phyloP scores from a whole-genome alignment of 345 rosid species.

The Hevea brasiliensis region DNA sequence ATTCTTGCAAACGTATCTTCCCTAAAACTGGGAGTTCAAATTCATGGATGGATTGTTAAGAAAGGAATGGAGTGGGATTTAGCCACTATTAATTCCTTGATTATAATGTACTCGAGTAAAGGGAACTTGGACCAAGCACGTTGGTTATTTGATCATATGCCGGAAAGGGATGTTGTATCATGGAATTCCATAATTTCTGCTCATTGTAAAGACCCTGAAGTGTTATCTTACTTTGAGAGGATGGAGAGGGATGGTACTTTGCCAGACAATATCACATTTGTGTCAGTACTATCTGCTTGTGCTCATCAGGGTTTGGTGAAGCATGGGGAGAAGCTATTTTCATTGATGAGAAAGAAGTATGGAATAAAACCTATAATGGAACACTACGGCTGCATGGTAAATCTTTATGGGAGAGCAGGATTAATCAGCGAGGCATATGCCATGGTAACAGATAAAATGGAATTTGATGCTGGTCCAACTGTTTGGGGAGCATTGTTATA shows the following conservation, averaged over 20 bases:
- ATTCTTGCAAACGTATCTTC: slow-evolving; percentile 49
- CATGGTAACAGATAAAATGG: slow-evolving; percentile 55
- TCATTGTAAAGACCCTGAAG: slow-evolving; percentile 49
- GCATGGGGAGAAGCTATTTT: slow-evolving; percentile 64
- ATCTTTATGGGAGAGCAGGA: slow-evolving; percentile 79
- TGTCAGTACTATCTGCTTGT: slow-evolving; percentile 66
- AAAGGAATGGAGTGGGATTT: slow-evolving; percentile 57
- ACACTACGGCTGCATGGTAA: slow-evolving; percentile 82
- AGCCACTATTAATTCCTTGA: slow-evolving; percentile 64
- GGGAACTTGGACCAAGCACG: slow-evolving; percentile 48
- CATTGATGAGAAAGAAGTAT: slow-evolving; percentile 50
- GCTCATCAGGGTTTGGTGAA: slow-evolving; percentile 62
- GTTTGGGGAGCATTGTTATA: slow-evolving; percentile 88
- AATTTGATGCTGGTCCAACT: slow-evolving; percentile 67
- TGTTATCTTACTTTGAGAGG: slow-evolving; percentile 50
- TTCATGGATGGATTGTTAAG: slow-evolving; percentile 76
- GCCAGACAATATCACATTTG: slow-evolving; percentile 78
- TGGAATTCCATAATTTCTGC: slow-evolving; percentile 87
- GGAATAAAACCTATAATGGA: slow-evolving; percentile 52
- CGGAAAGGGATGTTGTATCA: slow-evolving; percentile 59
- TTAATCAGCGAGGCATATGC: slow-evolving; percentile 58
- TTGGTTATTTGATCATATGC: slow-evolving; percentile 64
- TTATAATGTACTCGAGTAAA: slow-evolving; percentile 46
- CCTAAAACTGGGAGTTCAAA: slow-evolving; percentile 46
- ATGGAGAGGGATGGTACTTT: slow-evolving; percentile 47